Percentiles rank a stretch among this genome's conserved stretches.
Evolutionary conservation across 305 asterid genomes (phyloP).

Genomic region (Solanum hybrid): DNA sequence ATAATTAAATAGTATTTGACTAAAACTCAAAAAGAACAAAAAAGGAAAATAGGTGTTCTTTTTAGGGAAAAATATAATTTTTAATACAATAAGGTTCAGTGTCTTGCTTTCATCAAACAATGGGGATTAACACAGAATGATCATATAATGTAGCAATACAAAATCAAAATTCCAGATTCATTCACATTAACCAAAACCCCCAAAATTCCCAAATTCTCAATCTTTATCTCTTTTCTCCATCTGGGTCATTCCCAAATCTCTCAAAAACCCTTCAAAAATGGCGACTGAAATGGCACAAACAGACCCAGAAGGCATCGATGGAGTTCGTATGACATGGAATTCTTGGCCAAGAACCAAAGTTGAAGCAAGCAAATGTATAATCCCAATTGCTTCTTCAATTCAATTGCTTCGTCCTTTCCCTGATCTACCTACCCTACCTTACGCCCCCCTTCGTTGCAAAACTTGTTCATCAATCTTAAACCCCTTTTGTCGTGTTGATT

Average conservation of each 20-base stretch:
- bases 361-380: conserved; percentile 85
- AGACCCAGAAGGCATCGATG: conserved; percentile 93
- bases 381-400: conserved; percentile 95
- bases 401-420: conserved; percentile 87
- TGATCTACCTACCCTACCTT: conserved; percentile 59
- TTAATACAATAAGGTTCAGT: not conserved
- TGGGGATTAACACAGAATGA: not conserved
- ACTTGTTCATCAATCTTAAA: conserved; percentile 70
- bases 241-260: not conserved
- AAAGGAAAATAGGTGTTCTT: not conserved
- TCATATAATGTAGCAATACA: not conserved
- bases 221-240: not conserved
- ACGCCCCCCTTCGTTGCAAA: conserved; percentile 73
- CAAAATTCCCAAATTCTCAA: not conserved
- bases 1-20: not conserved
- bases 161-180: not conserved
- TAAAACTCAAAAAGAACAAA: not conserved
- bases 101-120: not conserved
- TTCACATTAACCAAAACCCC: not conserved
- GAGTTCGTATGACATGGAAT: conserved; percentile 87
- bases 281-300: conserved; percentile 81
- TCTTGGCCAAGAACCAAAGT: conserved; percentile 91
- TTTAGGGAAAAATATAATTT: not conserved
- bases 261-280: not conserved
- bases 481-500: conserved; percentile 75